These are phyloP conservation scores for Jatropha multifida DNA, from an alignment of 441 rosid genomes.

Conservation along the genomic window DNA sequence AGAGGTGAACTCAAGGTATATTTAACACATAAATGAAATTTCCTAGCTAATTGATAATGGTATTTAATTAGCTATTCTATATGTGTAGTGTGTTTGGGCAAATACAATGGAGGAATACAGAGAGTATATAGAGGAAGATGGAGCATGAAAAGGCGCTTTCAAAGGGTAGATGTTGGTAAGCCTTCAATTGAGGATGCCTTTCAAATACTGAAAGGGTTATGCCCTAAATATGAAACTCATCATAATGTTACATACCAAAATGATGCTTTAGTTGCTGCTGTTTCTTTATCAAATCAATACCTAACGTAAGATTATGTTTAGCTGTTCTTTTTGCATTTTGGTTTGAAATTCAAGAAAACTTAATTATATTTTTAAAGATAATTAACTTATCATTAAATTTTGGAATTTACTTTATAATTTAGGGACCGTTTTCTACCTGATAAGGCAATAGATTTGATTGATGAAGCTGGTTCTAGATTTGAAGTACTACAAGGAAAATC, in stretches of 20 bases:
- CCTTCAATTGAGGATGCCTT: constrained; percentile 6
- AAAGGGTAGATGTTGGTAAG: constrained; percentile 2
- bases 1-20: constrained; percentile 6
- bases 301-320: not conserved
- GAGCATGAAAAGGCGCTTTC: constrained; percentile 2
- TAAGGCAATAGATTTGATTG: constrained; percentile 14
- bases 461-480: constrained; percentile 15
- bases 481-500: not conserved
- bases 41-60: not conserved
- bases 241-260: not conserved
- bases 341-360: too few relatives aligned
- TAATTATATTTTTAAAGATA: too few relatives aligned
- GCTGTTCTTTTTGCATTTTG: not conserved
- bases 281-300: constrained; percentile 13
- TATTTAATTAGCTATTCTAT: not conserved
- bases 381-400: too few relatives aligned
- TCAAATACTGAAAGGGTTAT: not conserved
- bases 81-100: constrained; percentile 5
- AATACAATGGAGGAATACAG: not conserved
- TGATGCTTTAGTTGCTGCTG: constrained; percentile 4
- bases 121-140: constrained; percentile 8
- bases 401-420: not conserved
- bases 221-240: constrained; percentile 1
- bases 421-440: not conserved
- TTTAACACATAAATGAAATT: not conserved